Evolutionary conservation across 73 alveolate genomes (phyloP).

Genomic region (Paramecium octaurelia): DNA sequence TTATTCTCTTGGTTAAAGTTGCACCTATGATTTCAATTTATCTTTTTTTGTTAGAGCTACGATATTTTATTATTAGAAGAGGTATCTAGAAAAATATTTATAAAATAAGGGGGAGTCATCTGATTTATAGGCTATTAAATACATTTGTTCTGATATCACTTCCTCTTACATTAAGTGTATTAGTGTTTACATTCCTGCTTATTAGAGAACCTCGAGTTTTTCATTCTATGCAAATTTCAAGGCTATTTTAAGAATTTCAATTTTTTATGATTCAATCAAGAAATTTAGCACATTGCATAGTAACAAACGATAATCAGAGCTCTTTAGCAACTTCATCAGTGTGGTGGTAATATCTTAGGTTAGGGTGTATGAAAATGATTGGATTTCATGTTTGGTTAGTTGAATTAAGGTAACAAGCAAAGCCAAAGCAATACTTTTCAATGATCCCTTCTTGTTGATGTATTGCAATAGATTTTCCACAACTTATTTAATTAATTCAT

Average conservation of each 20-base stretch:
- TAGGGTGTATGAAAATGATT: not conserved
- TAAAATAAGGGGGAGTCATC: not conserved
- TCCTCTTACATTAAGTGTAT: not conserved
- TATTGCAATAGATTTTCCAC: not conserved
- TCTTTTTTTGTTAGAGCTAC: not conserved
- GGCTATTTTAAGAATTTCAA: not conserved
- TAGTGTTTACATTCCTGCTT: not conserved
- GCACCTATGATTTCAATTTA: not conserved
- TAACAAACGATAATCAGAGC: not conserved
- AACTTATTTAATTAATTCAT: not conserved
- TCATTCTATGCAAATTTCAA: constrained; percentile 25
- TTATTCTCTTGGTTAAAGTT: constrained; percentile 11
- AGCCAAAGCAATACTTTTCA: not conserved
- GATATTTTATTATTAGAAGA: not conserved
- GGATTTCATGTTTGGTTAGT: not conserved
- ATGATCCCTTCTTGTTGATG: not conserved
- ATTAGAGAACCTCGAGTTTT: not conserved
- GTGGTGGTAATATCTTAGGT: not conserved
- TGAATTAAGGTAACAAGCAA: not conserved
- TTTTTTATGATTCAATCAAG: not conserved
- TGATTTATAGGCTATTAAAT: not conserved
- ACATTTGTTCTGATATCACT: not conserved
- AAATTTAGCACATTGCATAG: not conserved
- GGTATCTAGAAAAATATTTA: not conserved
- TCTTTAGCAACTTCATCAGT: not conserved